phyloP scores from a whole-genome alignment of 2,329 filamentous ascomycete species.

The Hypoxylon sp. region DNA sequence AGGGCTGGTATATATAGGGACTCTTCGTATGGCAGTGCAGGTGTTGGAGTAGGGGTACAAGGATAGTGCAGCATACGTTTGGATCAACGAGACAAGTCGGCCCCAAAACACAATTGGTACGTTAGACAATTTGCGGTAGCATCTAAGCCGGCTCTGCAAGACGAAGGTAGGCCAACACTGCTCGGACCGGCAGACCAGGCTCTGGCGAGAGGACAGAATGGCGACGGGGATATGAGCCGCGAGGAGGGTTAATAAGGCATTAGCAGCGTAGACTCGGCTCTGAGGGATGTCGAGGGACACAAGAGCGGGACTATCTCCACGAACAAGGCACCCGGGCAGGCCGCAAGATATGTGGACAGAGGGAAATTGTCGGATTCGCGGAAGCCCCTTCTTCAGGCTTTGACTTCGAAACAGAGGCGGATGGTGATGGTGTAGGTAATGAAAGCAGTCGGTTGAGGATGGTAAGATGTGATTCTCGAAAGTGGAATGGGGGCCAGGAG shows the following conservation, averaged over 20 bases:
- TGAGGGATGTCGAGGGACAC: slow-evolving; percentile 6
- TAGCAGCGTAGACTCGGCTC: slow-evolving; percentile 11
- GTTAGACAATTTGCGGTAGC: slow-evolving; percentile 44
- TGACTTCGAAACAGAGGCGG: slow-evolving; percentile 7
- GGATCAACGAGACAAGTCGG: slow-evolving; percentile 40
- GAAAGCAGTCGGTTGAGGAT: slow-evolving; percentile 34
- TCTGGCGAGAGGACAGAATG: slow-evolving; percentile 15
- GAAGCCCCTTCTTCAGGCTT: slow-evolving; percentile 8
- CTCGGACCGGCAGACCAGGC: slow-evolving; percentile 23
- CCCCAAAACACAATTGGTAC: slow-evolving; percentile 42
- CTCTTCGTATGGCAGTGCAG: slow-evolving; percentile 28
- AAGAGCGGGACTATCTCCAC: slow-evolving; percentile 10
- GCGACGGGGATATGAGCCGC: slow-evolving; percentile 15
- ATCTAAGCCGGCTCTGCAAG: slow-evolving; percentile 34
- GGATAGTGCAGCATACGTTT: slow-evolving; percentile 45
- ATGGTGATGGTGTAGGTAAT: slow-evolving; percentile 18
- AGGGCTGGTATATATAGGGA: slow-evolving; percentile 20
- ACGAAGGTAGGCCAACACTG: slow-evolving; percentile 19
- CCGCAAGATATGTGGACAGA: slow-evolving; percentile 1
- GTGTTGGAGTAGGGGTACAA: slow-evolving; percentile 46
- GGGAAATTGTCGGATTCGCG: slow-evolving; percentile 4
- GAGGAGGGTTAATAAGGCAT: slow-evolving; percentile 25
- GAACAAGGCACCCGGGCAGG: background rate
- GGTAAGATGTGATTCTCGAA: slow-evolving; percentile 37
- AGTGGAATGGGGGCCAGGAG: slow-evolving; percentile 40